Evolutionary conservation across 2,329 filamentous ascomycete species (phyloP).

Genomic region (Eutypa lata): DNA sequence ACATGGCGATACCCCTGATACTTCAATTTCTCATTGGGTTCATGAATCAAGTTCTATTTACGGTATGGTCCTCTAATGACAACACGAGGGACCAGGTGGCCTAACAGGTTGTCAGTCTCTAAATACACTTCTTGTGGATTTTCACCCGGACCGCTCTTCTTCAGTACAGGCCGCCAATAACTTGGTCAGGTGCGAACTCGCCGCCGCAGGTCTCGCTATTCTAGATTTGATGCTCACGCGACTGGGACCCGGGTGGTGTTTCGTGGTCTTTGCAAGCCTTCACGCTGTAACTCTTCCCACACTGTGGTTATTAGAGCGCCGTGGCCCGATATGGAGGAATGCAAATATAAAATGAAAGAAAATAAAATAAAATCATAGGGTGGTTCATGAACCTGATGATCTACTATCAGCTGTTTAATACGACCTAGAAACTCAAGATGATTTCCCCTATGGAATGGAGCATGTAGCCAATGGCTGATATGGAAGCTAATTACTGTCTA

Average conservation of each 20-base stretch:
- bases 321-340: not conserved
- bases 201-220: conserved; percentile 10
- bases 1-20: conserved; percentile 10
- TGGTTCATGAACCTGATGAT: no score
- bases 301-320: conserved; percentile 1
- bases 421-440: no score
- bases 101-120: conserved; percentile 3
- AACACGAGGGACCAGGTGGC: not conserved
- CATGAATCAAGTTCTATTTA: conserved; percentile 7
- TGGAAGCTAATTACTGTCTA: no score
- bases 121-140: conserved; percentile 9
- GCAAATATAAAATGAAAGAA: not conserved
- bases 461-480: no score
- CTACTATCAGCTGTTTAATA: no score
- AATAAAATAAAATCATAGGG: not conserved
- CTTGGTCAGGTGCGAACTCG: conserved; percentile 13
- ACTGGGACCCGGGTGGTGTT: conserved; percentile 9
- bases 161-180: conserved; percentile 15
- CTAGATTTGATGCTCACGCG: conserved; percentile 6
- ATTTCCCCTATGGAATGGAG: no score
- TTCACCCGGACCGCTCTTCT: conserved; percentile 1
- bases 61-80: not conserved
- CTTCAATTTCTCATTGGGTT: conserved; percentile 15
- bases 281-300: conserved; percentile 1
- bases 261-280: conserved; percentile 8